Conservation (phyloP, 805 yeast species). For the Lachancea fermentati region DNA sequence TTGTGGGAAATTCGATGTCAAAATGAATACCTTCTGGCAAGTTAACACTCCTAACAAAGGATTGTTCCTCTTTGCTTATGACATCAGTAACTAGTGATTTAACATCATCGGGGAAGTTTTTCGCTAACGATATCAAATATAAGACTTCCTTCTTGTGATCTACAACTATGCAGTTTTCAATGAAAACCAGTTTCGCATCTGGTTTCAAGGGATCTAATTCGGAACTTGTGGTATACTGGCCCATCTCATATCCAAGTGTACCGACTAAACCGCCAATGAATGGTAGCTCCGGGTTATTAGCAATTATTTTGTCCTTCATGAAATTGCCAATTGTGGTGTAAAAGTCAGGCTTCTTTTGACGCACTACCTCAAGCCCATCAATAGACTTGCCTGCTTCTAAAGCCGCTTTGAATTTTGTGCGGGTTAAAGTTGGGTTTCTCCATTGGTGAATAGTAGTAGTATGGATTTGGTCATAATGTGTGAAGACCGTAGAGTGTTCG, state of each 20-base stretch:
- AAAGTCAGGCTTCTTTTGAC: constrained; percentile 23
- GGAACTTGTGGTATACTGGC: constrained; percentile 40
- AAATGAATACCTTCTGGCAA: constrained; percentile 24
- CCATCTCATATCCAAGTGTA: constrained; percentile 82
- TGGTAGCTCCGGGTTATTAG: constrained; percentile 44
- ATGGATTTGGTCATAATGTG: constrained; percentile 52
- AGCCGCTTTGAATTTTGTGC: constrained; percentile 2
- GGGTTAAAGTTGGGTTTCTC: constrained; percentile 20
- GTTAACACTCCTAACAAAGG: constrained; percentile 33
- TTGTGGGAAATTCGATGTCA: constrained; percentile 44
- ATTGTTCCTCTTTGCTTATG: neutral
- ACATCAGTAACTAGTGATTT: constrained; percentile 7
- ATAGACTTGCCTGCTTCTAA: neutral
- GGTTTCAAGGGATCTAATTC: constrained; percentile 40
- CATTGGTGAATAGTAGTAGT: constrained; percentile 28
- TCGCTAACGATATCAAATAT: constrained; percentile 47
- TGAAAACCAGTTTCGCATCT: constrained; percentile 67
- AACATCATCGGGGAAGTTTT: constrained; percentile 30
- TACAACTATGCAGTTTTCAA: constrained; percentile 57
- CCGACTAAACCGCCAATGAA: constrained; percentile 93
- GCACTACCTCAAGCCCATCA: constrained; percentile 10
- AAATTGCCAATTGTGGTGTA: constrained; percentile 26
- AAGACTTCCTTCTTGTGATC: constrained; percentile 43
- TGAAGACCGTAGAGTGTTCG: constrained; percentile 38
- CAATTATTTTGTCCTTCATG: constrained; percentile 20